Conservation (phyloP, 169 alveolate species). For the Besnoitia besnoiti region DNA sequence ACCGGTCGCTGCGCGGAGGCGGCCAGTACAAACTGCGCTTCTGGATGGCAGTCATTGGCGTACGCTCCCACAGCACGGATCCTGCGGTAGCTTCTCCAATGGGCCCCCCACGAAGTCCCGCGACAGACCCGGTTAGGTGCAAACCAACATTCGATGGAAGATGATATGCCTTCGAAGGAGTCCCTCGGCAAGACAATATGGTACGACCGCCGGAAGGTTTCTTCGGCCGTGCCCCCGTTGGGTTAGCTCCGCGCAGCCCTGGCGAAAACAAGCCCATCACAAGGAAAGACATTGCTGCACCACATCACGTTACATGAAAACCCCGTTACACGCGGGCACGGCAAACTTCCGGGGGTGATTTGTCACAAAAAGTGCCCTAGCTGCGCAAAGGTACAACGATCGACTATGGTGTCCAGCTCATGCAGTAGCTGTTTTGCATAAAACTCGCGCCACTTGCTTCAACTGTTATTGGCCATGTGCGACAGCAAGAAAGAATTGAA, state of each 20-base stretch:
- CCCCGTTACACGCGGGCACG: neutral
- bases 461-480: no score
- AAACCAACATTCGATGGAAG: neutral
- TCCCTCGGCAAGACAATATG: neutral
- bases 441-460: no score
- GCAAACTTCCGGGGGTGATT: neutral
- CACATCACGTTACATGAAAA: neutral
- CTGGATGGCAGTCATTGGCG: neutral
- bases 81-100: neutral
- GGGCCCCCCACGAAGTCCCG: neutral
- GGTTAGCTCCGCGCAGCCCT: neutral
- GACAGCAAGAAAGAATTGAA: no score
- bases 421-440: no score
- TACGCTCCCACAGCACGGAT: neutral
- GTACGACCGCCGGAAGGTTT: neutral
- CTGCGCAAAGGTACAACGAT: no score
- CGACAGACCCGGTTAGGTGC: neutral
- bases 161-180: neutral
- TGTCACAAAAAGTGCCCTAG: no score
- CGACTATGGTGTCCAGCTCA: no score
- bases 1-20: neutral
- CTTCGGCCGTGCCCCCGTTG: neutral
- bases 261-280: neutral
- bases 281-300: slow-evolving; percentile 12
- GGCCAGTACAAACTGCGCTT: neutral